Evolutionary conservation across 345 rosid genomes (phyloP), one percentile per base, ranked within the genome.

Genomic region (Pistacia vera): DNA sequence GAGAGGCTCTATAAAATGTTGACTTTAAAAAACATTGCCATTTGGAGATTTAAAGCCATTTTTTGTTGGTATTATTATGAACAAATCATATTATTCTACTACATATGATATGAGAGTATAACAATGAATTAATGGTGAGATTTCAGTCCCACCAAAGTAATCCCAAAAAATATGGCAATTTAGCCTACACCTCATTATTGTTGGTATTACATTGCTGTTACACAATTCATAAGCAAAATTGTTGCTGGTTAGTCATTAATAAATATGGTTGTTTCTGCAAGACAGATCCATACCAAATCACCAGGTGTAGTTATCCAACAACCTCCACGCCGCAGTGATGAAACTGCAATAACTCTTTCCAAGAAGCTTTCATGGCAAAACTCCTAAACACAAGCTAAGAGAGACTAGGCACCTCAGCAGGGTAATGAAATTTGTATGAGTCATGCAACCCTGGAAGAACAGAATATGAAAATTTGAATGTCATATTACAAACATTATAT

Each of bases 211-310:
- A 57, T 9, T 49, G 66, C 62, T 51, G 25, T 12, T 14, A 70
- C 20, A 65, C 41, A 25, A 56, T 63, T 44, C 64, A 46, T 16
- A 64, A 36, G 12, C 16, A 57, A 30, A 62, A 62, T 33, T 51
- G 69, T 18, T 30, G 30, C 58, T 62, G 64, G 18, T 25, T 28
- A 16, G 22, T 36, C 4, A 13, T 36, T 4, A 36, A 20, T 14
- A 10, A 66, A 3, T 30, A 63, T 16, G 35, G 30, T 52, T 35
- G 63, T 63, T 49, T 74, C n/a, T 41, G 58, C 70, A n/a, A 33
- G 20, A n/a, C 68, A 33, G 70, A 14, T 36, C 66, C 66, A 20
- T 48, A 51, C 33, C 64, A 66, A 75, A 60, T 41, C 35, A 55
- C 56, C 6, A 13, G 68, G 63, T 41, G 63, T 51, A 18, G 49